Evolutionary conservation across 139 green algal species (phyloP).

Genomic region (Haematococcus lacustris): DNA sequence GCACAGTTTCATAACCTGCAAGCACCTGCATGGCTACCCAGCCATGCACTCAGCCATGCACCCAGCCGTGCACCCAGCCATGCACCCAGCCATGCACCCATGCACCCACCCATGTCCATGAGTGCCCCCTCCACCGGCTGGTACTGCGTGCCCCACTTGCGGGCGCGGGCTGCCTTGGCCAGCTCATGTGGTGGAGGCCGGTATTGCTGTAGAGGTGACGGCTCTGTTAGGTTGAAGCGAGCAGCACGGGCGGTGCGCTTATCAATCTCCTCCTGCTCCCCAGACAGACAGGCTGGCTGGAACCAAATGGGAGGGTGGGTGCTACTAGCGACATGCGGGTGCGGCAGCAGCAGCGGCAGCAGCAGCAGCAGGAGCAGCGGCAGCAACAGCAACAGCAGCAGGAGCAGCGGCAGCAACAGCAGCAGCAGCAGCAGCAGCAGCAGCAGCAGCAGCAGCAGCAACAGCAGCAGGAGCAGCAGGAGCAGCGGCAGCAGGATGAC

Average conservation of each 20-base stretch:
- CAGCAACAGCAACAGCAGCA: too few relatives aligned
- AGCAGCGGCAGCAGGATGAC: neutral
- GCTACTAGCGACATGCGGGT: too few relatives aligned
- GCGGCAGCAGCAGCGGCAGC: too few relatives aligned
- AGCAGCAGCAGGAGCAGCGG: too few relatives aligned
- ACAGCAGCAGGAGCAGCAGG: too few relatives aligned
- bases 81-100: too few relatives aligned
- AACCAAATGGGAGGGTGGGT: too few relatives aligned
- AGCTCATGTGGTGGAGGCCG: constrained; percentile 23
- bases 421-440: too few relatives aligned
- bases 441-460: too few relatives aligned
- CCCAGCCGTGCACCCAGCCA: neutral
- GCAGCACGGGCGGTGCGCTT: constrained; percentile 50
- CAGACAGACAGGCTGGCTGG: neutral
- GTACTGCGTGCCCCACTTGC: constrained; percentile 58
- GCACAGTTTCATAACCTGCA: too few relatives aligned
- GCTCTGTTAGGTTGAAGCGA: constrained; percentile 19
- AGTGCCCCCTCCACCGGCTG: constrained; percentile 43
- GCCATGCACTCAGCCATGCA: neutral
- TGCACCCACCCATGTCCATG: constrained; percentile 56
- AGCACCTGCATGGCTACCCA: neutral
- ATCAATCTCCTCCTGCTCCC: constrained; percentile 53
- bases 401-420: too few relatives aligned
- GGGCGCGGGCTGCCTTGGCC: constrained; percentile 43
- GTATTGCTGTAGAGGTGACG: neutral